phyloP scores from a whole-genome alignment of 306 rosid species.

The Trifolium dubium region DNA sequence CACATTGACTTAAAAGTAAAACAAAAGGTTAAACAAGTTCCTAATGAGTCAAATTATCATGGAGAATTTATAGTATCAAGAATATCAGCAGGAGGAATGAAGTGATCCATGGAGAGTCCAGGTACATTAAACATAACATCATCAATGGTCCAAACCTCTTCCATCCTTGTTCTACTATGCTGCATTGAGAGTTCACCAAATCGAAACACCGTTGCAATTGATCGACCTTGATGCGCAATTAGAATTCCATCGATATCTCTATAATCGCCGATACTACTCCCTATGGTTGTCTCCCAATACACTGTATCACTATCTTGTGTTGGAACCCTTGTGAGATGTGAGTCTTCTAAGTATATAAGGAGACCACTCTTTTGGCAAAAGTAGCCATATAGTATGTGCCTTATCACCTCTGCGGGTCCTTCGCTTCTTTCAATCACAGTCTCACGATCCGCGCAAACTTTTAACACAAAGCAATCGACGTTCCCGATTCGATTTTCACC shows the following conservation, averaged over 20 bases:
- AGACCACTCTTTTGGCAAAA: conserved; percentile 96
- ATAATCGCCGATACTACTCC: conserved; percentile 86
- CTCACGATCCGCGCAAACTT: conserved; percentile 77
- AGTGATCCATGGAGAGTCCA: conserved; percentile 85
- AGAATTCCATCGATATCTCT: conserved; percentile 77
- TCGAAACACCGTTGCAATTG: conserved; percentile 84
- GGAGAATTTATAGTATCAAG: conserved; percentile 59
- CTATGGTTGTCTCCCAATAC: conserved; percentile 96
- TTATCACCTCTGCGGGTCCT: conserved; percentile 88
- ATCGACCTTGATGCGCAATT: conserved; percentile 89
- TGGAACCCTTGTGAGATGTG: conserved; percentile 85
- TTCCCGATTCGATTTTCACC: conserved; percentile 85
- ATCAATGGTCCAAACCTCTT: conserved; percentile 89
- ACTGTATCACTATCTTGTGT: conserved; percentile 63
- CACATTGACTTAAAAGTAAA: conserved; percentile 21
- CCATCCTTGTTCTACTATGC: conserved; percentile 87
- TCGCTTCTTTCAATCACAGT: conserved; percentile 85
- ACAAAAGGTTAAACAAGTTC: conserved; percentile 1
- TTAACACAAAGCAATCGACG: conserved; percentile 83
- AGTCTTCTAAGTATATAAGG: conserved; percentile 87
- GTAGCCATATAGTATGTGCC: conserved; percentile 88
- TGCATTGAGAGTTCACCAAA: conserved; percentile 81
- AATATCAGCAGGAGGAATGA: conserved; percentile 89
- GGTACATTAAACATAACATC: conserved; percentile 92
- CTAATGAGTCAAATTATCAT: conserved; percentile 41